phyloP scores from a whole-genome alignment of 495 filamentous ascomycete species.

The Arthonia radiata region DNA sequence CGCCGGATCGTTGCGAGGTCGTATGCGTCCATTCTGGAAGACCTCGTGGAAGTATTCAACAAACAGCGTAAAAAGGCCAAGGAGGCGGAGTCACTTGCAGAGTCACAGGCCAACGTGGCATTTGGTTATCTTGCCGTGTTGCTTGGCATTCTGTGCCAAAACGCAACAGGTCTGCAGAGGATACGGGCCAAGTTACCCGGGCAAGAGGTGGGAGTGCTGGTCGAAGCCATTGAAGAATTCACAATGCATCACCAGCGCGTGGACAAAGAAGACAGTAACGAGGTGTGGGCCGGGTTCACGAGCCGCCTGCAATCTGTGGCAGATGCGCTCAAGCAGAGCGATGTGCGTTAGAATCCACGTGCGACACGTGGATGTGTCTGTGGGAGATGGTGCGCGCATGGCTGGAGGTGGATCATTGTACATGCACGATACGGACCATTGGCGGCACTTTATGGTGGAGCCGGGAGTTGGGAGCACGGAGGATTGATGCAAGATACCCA shows the following conservation, averaged over 20 bases:
- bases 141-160: constrained; percentile 52
- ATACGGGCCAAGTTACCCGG: constrained; percentile 29
- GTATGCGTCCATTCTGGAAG: constrained; percentile 12
- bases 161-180: constrained; percentile 21
- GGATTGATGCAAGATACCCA: too few relatives aligned
- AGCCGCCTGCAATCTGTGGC: constrained; percentile 32
- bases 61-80: constrained; percentile 22
- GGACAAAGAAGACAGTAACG: constrained; percentile 25
- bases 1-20: constrained; percentile 20
- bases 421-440: too few relatives aligned
- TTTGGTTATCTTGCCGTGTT: constrained; percentile 78
- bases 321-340: constrained; percentile 17
- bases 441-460: too few relatives aligned
- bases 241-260: constrained; percentile 51
- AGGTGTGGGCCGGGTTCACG: constrained; percentile 26
- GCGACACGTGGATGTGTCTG: too few relatives aligned
- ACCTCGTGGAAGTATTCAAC: constrained; percentile 24
- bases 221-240: constrained; percentile 74
- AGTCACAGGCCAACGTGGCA: constrained; percentile 65
- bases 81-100: constrained; percentile 50
- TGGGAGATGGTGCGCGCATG: too few relatives aligned
- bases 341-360: too few relatives aligned
- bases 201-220: constrained; percentile 31
- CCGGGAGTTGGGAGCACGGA: too few relatives aligned
- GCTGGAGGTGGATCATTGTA: too few relatives aligned